Evolutionary conservation across 2,329 filamentous ascomycete genomes (phyloP), one percentile per base, ranked within the genome.

Genomic region (Trichophyton rubrum): DNA sequence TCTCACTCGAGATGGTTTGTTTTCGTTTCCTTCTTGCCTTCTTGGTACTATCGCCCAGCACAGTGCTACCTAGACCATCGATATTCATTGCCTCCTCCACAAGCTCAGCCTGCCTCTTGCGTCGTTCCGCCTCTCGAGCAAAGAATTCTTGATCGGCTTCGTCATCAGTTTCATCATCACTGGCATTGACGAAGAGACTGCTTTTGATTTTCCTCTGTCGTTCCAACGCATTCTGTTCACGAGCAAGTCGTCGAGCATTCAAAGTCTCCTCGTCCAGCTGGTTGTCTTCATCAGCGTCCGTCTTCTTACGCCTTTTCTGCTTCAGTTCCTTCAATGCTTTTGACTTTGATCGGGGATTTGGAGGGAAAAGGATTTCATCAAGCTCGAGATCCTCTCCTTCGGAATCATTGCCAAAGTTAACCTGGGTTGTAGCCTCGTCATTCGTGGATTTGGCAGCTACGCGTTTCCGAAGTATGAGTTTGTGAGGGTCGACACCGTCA

Each of bases 81-180:
- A 77, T 71, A 17, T 17, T 24, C 59, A 83, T 64, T 4, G 78
- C 77, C 58, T 78, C 76, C 60, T 76, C 75, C 61, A 83, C 77
- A 15, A 76, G 75, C 35, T 76, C 72, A 30, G 73, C 74, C 58
- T 80, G 81, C 56, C 80, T 80, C 64, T 83, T 79, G 56, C 88
- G 79, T 62, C 86, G 78, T 64, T 80, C 76, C 71, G 86, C 84
- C 73, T 96, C 91, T 15, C 82, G 80, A 1, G 81, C 84, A 73
- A 92, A 96, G 74, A 96, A 96, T 20, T 82, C 84, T 22, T 71
- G 77, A 73, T 88, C 83, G 61, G 83, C 82, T 55, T 90, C 89
- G 38, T 82, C 84, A 68, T 96, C 90, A n/a, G 82, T 86, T 66
- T 96, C 90, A 59, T 97, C 93, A 70, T 97, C 93, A 66, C 87